Evolutionary conservation across 345 rosid genomes (phyloP).

Genomic region (Salix exigua): DNA sequence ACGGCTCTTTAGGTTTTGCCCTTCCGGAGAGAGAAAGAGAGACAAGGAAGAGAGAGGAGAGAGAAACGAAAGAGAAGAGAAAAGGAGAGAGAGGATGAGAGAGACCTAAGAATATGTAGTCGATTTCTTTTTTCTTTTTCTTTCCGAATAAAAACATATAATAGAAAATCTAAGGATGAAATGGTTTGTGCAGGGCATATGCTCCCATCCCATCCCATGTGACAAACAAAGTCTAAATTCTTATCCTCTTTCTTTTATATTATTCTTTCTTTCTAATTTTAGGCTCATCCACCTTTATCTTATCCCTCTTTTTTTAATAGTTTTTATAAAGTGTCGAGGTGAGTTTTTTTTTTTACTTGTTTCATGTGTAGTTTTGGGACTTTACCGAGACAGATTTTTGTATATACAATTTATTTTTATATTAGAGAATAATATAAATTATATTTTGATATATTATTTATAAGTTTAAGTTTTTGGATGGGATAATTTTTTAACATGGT

Average conservation of each 20-base stretch:
- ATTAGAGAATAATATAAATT: too few species aligned
- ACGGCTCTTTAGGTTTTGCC: slow-evolving; percentile 80
- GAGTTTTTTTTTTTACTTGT: not conserved
- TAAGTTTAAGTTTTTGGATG: too few species aligned
- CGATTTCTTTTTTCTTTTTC: not conserved
- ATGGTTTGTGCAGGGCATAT: slow-evolving; percentile 5
- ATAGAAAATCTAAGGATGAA: not conserved
- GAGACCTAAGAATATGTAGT: slow-evolving; percentile 35
- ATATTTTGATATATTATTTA: accelerated
- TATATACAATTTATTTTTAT: too few species aligned
- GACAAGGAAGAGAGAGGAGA: slow-evolving; percentile 26
- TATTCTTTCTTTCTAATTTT: slow-evolving; percentile 1
- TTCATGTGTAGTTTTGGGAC: not conserved
- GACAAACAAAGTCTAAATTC: slow-evolving; percentile 14
- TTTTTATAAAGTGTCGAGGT: not conserved
- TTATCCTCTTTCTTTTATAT: slow-evolving; percentile 6
- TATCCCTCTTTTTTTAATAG: not conserved
- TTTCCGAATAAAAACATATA: not conserved
- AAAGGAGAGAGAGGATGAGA: slow-evolving; percentile 28
- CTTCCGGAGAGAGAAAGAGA: slow-evolving; percentile 75
- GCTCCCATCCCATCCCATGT: slow-evolving; percentile 11
- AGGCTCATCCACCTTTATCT: not conserved
- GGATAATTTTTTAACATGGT: too few species aligned
- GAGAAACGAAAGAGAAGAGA: slow-evolving; percentile 28
- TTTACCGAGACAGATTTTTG: not conserved